Conservation (phyloP, 768 basidiomycete genomes). For the Boletellus ananas region DNA sequence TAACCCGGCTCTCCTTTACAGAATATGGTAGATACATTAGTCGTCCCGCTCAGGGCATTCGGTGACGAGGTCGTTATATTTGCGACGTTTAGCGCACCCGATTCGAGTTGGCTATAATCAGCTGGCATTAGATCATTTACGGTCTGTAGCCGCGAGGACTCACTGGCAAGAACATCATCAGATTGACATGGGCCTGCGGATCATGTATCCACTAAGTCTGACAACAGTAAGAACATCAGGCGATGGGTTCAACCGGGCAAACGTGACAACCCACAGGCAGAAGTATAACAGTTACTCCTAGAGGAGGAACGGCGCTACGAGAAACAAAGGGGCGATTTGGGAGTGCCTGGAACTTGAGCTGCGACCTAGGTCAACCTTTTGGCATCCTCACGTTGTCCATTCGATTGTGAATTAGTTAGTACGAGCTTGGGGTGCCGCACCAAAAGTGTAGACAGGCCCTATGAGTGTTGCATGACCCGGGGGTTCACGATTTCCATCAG, state of each 20-base stretch:
- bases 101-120: slow-evolving; percentile 46
- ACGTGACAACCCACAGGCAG: slow-evolving; percentile 33
- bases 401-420: slow-evolving; percentile 12
- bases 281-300: slow-evolving; percentile 30
- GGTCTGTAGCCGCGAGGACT: slow-evolving; percentile 36
- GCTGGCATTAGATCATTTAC: slow-evolving; percentile 2
- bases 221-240: background rate
- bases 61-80: slow-evolving; percentile 65
- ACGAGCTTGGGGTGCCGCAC: slow-evolving; percentile 16
- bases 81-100: slow-evolving; percentile 57
- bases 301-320: slow-evolving; percentile 35
- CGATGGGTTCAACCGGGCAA: background rate
- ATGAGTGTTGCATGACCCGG: slow-evolving; percentile 52
- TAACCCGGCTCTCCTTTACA: slow-evolving; percentile 79
- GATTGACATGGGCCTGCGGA: slow-evolving; percentile 49
- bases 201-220: slow-evolving; percentile 49
- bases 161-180: slow-evolving; percentile 60
- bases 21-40: slow-evolving; percentile 53
- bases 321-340: slow-evolving; percentile 37
- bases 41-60: slow-evolving; percentile 37
- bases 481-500: slow-evolving; percentile 45
- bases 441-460: slow-evolving; percentile 39
- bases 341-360: slow-evolving; percentile 56
- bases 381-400: slow-evolving; percentile 12
- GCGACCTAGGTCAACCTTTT: slow-evolving; percentile 46